A percentile compares a stretch with the other conserved stretches of the same genome.
Evolutionary conservation across 495 filamentous ascomycete genomes (phyloP).

Genomic region (Apiosordaria backusii): DNA sequence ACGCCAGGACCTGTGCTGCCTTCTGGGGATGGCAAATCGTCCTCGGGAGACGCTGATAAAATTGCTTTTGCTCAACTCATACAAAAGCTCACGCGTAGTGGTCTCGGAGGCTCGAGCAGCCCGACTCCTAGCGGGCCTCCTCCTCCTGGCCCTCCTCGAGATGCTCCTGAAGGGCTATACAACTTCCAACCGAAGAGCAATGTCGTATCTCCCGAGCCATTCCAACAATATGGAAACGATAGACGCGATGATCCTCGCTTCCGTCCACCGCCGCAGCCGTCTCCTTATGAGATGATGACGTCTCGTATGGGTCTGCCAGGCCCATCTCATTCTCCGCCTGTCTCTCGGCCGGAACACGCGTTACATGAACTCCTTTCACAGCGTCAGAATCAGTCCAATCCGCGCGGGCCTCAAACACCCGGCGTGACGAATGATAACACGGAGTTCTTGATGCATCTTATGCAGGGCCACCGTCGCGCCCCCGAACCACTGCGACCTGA

Average conservation of each 20-base stretch:
- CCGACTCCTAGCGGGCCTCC: slow-evolving; percentile 23
- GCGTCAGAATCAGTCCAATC: slow-evolving; percentile 39
- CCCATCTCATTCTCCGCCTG: slow-evolving; percentile 33
- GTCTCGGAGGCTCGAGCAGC: slow-evolving; percentile 14
- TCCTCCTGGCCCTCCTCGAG: slow-evolving; percentile 15
- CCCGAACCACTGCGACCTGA: not conserved
- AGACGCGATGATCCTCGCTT: slow-evolving; percentile 39
- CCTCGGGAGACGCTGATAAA: slow-evolving; percentile 68
- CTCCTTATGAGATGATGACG: slow-evolving; percentile 43
- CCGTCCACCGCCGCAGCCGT: slow-evolving; percentile 22
- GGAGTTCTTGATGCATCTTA: slow-evolving; percentile 54
- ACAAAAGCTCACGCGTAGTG: slow-evolving; percentile 63
- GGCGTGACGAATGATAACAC: slow-evolving; percentile 46
- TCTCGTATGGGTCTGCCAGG: slow-evolving; percentile 37
- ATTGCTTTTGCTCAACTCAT: slow-evolving; percentile 87
- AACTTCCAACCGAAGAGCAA: slow-evolving; percentile 31
- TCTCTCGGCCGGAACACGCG: slow-evolving; percentile 48
- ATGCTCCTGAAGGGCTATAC: slow-evolving; percentile 31
- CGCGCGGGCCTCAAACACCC: slow-evolving; percentile 36
- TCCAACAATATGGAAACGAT: slow-evolving; percentile 42
- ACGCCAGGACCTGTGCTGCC: slow-evolving; percentile 28
- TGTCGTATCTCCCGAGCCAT: slow-evolving; percentile 40
- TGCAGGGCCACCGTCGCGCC: slow-evolving; percentile 42
- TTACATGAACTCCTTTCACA: slow-evolving; percentile 53
- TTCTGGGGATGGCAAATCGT: slow-evolving; percentile 30